Evolutionary conservation across 768 basidiomycete genomes (phyloP), one percentile per base, ranked within the genome.

Genomic region (Mycena crocata): DNA sequence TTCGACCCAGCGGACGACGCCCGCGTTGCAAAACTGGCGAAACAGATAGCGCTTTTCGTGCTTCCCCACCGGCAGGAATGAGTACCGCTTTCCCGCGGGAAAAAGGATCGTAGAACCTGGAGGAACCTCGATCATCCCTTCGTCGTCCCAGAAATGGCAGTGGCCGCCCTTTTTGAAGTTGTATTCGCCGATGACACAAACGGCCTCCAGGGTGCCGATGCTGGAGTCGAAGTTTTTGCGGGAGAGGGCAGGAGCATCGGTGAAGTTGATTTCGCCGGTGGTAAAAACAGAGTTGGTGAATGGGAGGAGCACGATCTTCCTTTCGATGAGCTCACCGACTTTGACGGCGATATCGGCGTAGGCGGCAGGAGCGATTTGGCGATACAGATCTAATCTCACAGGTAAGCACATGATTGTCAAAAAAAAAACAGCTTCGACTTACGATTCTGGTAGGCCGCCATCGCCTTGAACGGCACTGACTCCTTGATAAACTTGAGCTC

Each of bases 401-500:
- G 21, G 32, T 51, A 17, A 8, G 49, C 13, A 19, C n/a, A 15
- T 21, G 1, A 1, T 17, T 51, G 31, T 1, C 2, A n/a, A n/a
- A n/a, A n/a, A n/a, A 17, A 13, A 12, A 10, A 13, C 12, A 14
- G n/a, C n/a, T n/a, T n/a, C n/a, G n/a, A 42, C 62, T 64, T 7
- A 64, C 62, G 46, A 24, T 56, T 64, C 8, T 64, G 62, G 8
- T 39, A 64, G 35, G 5, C 62, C 0, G 62, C 37, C 0, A 64
- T 23, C 19, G 28, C 30, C 1, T 34, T 8, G 26, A 48, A 64
- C 17, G 17, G 5, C 0, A 14, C n/a, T 35, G 21, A 45, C 57
- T 2, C 7, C 0, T 12, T 1, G 13, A 62, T 32, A 21, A 24
- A 21, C 0, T 24, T 3, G 1, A 55, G 15, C 14, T 51, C 51